phyloP scores from a whole-genome alignment of 768 basidiomycete species.

The Tulasnella sp. region DNA sequence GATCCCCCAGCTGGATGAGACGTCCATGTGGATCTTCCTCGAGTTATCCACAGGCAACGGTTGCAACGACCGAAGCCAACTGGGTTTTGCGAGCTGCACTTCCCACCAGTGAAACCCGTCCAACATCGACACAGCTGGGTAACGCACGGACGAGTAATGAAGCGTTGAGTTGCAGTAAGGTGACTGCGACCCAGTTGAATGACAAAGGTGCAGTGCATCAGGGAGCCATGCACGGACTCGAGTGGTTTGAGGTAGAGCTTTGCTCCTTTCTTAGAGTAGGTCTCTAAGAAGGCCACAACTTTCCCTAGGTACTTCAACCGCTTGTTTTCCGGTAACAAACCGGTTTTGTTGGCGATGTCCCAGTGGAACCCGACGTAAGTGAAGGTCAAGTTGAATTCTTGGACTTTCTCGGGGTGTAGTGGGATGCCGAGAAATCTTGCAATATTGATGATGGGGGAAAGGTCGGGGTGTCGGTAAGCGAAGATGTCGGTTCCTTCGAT shows the following conservation, averaged over 20 bases:
- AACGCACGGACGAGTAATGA: neutral
- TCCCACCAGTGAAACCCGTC: neutral
- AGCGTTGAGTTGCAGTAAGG: neutral
- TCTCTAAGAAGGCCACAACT: neutral
- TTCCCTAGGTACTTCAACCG: neutral
- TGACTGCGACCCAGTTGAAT: no score
- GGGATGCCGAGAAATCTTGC: neutral
- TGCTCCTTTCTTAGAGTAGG: slow-evolving; percentile 19
- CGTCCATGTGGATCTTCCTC: neutral
- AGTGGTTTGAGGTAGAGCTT: slow-evolving; percentile 8
- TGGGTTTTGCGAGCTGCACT: neutral
- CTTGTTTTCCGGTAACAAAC: neutral
- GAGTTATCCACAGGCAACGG: neutral
- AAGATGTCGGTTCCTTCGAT: neutral
- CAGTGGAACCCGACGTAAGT: neutral
- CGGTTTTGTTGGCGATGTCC: neutral
- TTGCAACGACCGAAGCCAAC: neutral
- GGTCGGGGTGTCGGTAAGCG: neutral
- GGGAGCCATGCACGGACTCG: slow-evolving; percentile 12
- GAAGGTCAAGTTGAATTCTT: neutral
- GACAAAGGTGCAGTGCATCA: slow-evolving; percentile 18
- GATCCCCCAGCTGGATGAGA: neutral
- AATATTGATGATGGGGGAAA: neutral
- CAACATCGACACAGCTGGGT: neutral
- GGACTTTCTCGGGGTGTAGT: neutral